Conservation (phyloP, 768 basidiomycete genomes). For the Ephemerocybe angulata region DNA sequence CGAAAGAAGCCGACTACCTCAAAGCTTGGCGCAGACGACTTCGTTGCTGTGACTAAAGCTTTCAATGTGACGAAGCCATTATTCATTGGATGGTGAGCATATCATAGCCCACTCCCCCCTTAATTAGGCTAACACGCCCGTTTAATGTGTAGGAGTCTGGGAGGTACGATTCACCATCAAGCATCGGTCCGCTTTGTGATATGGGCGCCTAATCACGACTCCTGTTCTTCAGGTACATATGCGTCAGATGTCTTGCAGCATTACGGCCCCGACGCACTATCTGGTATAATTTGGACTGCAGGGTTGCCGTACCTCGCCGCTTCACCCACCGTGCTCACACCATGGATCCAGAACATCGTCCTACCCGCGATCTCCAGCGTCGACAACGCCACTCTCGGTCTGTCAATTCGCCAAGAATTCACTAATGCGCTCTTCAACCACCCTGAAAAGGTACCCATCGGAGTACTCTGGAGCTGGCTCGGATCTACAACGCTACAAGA, state of each 20-base stretch:
- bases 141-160: constrained; percentile 23
- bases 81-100: constrained; percentile 31
- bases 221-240: constrained; percentile 20
- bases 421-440: constrained; percentile 23
- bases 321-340: constrained; percentile 19
- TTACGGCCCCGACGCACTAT: constrained; percentile 23
- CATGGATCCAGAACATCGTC: constrained; percentile 14
- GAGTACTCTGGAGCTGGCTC: constrained; percentile 20
- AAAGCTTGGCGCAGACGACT: constrained; percentile 28
- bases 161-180: constrained; percentile 23
- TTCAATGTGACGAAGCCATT: constrained; percentile 28
- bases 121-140: not conserved
- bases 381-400: constrained; percentile 18
- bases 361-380: constrained; percentile 21
- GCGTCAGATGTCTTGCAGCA: constrained; percentile 26
- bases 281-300: constrained; percentile 26
- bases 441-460: constrained; percentile 22
- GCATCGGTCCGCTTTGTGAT: not conserved
- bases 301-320: constrained; percentile 21
- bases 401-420: constrained; percentile 21
- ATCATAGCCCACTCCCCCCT: too few relatives aligned
- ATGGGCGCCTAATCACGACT: not conserved
- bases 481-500: constrained; percentile 19
- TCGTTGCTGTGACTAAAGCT: constrained; percentile 25
- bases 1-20: constrained; percentile 20